These are phyloP conservation scores for Cichorium intybus DNA, from an alignment of 140 eudicot species.

Conservation along the genomic window DNA sequence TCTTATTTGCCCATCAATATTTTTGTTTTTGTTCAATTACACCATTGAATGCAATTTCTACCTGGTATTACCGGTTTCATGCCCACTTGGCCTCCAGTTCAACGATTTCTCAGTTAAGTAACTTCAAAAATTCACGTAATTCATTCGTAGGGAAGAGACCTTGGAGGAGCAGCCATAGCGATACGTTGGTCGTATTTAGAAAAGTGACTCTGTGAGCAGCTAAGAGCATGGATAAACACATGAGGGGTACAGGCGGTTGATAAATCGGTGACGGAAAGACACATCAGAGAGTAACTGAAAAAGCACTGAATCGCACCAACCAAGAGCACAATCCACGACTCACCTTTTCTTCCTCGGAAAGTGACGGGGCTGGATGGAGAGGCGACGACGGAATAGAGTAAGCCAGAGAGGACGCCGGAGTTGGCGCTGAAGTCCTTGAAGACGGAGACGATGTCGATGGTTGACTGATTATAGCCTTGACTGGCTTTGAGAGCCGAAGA, in stretches of 20 bases:
- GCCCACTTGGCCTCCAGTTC: too few relatives aligned
- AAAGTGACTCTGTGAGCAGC: conserved; percentile 72
- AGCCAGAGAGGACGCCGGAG: conserved; percentile 63
- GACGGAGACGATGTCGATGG: conserved; percentile 64
- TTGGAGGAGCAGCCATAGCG: too few relatives aligned
- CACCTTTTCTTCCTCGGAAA: conserved; percentile 29
- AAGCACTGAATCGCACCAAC: conserved; percentile 71
- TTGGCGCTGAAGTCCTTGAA: conserved; percentile 85
- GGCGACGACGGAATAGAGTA: conserved; percentile 54
- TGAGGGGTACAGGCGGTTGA: conserved; percentile 43
- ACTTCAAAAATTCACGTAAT: too few relatives aligned
- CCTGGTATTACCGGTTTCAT: too few relatives aligned
- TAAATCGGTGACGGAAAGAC: conserved; percentile 59
- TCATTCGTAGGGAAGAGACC: too few relatives aligned
- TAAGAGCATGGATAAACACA: conserved; percentile 71
- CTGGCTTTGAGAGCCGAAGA: conserved; percentile 57
- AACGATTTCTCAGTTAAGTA: too few relatives aligned
- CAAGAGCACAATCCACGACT: conserved; percentile 76
- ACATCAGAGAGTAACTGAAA: conserved; percentile 65
- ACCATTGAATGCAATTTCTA: too few relatives aligned
- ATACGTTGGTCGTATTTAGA: conserved; percentile 74
- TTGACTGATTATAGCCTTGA: conserved; percentile 68
- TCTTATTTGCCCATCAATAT: too few relatives aligned
- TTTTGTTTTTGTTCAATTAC: too few relatives aligned
- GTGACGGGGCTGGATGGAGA: conserved; percentile 16